phyloP scores from a whole-genome alignment of 176 grass and related monocot genomes.

The Oryza australiensis region DNA sequence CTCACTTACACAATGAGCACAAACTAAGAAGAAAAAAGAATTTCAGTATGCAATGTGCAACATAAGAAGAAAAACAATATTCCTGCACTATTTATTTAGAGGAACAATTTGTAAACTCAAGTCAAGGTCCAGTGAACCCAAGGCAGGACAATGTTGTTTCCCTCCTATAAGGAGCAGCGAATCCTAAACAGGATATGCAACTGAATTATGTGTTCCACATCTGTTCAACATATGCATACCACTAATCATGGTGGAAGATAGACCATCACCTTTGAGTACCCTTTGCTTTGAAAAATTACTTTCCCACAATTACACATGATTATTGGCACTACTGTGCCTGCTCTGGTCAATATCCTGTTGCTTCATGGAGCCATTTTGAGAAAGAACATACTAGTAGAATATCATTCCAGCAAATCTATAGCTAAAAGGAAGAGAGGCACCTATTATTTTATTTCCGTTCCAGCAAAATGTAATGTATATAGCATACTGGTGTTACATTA shows the following conservation, averaged over 20 bases:
- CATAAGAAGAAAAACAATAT: not conserved
- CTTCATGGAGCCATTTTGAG: not conserved
- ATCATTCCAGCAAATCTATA: too few relatives aligned
- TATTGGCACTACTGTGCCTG: not conserved
- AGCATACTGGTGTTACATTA: not conserved
- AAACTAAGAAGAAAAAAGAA: not conserved
- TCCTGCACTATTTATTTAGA: not conserved
- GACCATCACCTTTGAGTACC: not conserved
- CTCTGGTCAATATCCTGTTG: not conserved
- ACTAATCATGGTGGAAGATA: not conserved
- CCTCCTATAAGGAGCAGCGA: not conserved
- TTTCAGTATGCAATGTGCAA: not conserved
- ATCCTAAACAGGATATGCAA: not conserved
- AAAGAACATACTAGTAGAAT: not conserved
- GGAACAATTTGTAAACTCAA: too few relatives aligned
- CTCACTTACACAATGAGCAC: not conserved
- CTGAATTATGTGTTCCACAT: not conserved
- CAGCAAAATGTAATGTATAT: not conserved
- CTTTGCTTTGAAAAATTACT: constrained; percentile 1
- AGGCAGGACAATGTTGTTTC: not conserved
- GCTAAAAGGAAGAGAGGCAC: not conserved
- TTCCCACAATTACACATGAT: not conserved
- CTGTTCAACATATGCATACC: not conserved
- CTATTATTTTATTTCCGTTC: not conserved
- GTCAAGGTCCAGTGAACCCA: not conserved